Evolutionary conservation across 495 filamentous ascomycete species (phyloP).

Genomic region (Penicillium dipodomyicola): DNA sequence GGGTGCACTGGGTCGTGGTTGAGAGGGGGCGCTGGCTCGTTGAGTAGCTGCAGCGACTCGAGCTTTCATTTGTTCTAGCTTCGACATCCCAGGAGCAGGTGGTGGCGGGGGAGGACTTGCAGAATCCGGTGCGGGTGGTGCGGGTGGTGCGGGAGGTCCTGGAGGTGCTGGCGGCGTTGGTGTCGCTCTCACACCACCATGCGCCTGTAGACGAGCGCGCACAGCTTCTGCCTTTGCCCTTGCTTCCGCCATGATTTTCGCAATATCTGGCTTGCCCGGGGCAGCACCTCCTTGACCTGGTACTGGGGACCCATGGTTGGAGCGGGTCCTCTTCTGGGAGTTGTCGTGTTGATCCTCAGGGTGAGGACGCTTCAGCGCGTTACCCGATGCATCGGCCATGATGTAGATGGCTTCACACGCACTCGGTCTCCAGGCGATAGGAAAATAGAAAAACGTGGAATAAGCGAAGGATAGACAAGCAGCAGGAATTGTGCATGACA

Average conservation of each 20-base stretch:
- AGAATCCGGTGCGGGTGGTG: conserved; percentile 28
- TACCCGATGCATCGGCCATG: conserved; percentile 55
- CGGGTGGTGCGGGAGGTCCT: conserved; percentile 19
- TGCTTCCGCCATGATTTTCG: conserved; percentile 62
- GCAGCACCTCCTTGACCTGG: conserved; percentile 38
- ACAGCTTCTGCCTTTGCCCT: conserved; percentile 59
- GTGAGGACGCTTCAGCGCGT: conserved; percentile 57
- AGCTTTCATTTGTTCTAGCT: conserved; percentile 70
- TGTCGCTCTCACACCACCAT: conserved; percentile 37
- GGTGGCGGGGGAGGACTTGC: conserved; percentile 40
- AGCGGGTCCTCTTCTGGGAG: conserved; percentile 57
- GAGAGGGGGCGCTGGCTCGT: conserved; percentile 49
- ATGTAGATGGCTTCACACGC: conserved; percentile 10
- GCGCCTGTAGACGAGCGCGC: conserved; percentile 53
- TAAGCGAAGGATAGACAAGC: background rate
- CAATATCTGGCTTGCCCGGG: conserved; percentile 53
- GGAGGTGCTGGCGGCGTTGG: conserved; percentile 18
- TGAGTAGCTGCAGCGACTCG: conserved; percentile 74
- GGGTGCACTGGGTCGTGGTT: conserved; percentile 38
- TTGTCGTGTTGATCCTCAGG: conserved; percentile 52
- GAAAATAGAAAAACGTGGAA: background rate
- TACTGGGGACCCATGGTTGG: conserved; percentile 57
- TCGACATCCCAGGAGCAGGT: conserved; percentile 50
- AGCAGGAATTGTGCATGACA: conserved; percentile 4
- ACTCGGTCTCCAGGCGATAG: conserved; percentile 5